Percentiles rank a stretch among this genome's conserved stretches.
These are phyloP conservation scores for Mycocentrospora acerina DNA, from an alignment of 2,329 filamentous ascomycete genomes.

Conservation along the genomic window DNA sequence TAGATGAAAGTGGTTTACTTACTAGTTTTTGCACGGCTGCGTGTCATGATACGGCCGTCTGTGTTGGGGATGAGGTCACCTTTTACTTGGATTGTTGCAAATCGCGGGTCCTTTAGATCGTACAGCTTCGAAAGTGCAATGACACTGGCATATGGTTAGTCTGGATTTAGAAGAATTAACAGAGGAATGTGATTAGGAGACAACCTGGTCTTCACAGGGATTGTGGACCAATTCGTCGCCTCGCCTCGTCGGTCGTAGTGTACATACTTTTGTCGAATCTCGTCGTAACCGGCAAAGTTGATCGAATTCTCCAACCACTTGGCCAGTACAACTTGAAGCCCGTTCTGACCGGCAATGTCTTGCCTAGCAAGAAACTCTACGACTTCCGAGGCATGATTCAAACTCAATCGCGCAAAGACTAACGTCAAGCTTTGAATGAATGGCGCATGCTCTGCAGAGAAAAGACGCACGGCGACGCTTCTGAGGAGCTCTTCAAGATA, in stretches of 20 bases:
- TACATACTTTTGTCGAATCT: constrained; percentile 92
- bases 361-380: constrained; percentile 88
- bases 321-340: constrained; percentile 82
- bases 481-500: constrained; percentile 85
- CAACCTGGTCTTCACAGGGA: too few relatives aligned
- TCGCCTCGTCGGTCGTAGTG: too few relatives aligned
- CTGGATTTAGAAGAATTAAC: too few relatives aligned
- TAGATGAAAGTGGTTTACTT: constrained; percentile 30
- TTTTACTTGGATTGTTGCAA: constrained; percentile 80
- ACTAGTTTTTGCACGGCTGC: constrained; percentile 85
- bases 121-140: constrained; percentile 92
- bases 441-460: constrained; percentile 76
- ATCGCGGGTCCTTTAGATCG: constrained; percentile 76
- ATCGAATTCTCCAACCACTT: constrained; percentile 98
- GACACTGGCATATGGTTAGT: constrained; percentile 58
- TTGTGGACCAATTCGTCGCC: neutral
- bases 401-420: constrained; percentile 87
- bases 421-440: constrained; percentile 96
- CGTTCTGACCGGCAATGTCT: constrained; percentile 75
- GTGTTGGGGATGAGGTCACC: constrained; percentile 78
- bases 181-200: too few relatives aligned
- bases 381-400: constrained; percentile 83
- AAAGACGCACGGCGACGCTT: constrained; percentile 83
- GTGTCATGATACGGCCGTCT: constrained; percentile 86
- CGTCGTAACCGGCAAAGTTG: constrained; percentile 97